Evolutionary conservation across 2,329 filamentous ascomycete genomes (phyloP).

Genomic region (Ophiostoma novo-ulmi): DNA sequence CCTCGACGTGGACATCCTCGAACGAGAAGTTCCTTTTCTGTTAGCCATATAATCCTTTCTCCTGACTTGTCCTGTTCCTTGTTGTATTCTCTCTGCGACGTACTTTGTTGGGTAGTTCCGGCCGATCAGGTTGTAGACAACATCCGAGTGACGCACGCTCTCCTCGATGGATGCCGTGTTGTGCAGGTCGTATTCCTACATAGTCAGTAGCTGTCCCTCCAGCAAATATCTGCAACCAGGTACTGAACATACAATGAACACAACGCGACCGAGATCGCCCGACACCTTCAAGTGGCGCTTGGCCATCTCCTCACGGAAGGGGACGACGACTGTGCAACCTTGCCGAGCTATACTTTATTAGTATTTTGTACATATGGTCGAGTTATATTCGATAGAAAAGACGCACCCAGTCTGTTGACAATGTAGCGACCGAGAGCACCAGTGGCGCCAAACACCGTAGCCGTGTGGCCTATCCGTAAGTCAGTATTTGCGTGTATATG

Average conservation of each 20-base stretch:
- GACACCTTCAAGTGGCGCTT: constrained; percentile 94
- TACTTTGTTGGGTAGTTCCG: constrained; percentile 95
- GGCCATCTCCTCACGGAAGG: constrained; percentile 94
- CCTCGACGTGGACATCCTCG: constrained; percentile 88
- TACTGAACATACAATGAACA: constrained; percentile 64
- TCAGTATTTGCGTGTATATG: neutral
- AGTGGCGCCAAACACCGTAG: constrained; percentile 95
- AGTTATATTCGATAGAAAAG: constrained; percentile 1
- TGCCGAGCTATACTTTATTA: constrained; percentile 61
- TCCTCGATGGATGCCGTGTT: constrained; percentile 96
- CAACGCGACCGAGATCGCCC: constrained; percentile 86
- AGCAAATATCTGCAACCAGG: neutral
- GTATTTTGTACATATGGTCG: neutral
- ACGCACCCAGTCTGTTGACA: constrained; percentile 79
- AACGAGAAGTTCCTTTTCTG: constrained; percentile 78
- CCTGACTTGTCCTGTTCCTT: neutral
- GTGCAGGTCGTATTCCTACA: constrained; percentile 86
- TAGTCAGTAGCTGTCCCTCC: neutral
- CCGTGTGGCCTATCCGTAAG: constrained; percentile 69
- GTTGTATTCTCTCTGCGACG: neutral
- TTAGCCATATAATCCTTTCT: neutral
- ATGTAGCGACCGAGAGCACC: constrained; percentile 95
- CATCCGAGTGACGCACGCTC: constrained; percentile 91
- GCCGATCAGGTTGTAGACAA: constrained; percentile 94
- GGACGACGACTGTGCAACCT: constrained; percentile 90